Percentiles rank a stretch among this genome's conserved stretches.
Conservation (phyloP, 1,284 basidiomycete genomes). For the Ganoderma boninense region DNA sequence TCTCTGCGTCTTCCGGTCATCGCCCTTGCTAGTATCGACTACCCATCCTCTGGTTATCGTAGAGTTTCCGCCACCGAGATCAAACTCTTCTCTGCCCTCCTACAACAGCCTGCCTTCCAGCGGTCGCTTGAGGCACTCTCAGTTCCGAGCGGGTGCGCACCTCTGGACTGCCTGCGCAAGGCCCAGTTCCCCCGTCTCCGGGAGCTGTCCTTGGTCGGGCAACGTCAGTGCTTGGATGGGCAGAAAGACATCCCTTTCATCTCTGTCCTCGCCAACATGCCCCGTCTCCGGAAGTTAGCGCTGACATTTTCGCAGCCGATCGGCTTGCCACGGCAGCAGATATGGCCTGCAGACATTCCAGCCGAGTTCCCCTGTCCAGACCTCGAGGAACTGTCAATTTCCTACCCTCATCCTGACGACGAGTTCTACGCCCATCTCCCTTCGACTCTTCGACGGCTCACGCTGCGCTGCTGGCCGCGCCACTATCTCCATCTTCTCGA, state of each 20-base stretch:
- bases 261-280: background rate
- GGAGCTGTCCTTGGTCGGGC: background rate
- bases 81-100: background rate
- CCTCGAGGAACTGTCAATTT: constrained; percentile 1
- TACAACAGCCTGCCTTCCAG: background rate
- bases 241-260: background rate
- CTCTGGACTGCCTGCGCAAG: background rate
- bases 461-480: constrained; percentile 9
- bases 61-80: background rate
- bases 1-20: too few species aligned
- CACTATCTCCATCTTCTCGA: constrained; percentile 4
- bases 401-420: too few species aligned
- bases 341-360: background rate
- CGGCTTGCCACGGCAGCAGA: background rate
- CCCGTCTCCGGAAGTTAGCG: background rate
- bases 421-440: constrained; percentile 13
- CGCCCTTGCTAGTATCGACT: background rate
- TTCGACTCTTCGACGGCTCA: background rate
- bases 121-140: background rate
- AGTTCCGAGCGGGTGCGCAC: background rate
- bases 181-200: background rate
- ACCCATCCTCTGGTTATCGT: background rate
- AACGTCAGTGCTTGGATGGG: background rate
- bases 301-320: background rate
- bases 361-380: background rate